phyloP scores from a whole-genome alignment of 345 rosid species.

The Psidium guajava region DNA sequence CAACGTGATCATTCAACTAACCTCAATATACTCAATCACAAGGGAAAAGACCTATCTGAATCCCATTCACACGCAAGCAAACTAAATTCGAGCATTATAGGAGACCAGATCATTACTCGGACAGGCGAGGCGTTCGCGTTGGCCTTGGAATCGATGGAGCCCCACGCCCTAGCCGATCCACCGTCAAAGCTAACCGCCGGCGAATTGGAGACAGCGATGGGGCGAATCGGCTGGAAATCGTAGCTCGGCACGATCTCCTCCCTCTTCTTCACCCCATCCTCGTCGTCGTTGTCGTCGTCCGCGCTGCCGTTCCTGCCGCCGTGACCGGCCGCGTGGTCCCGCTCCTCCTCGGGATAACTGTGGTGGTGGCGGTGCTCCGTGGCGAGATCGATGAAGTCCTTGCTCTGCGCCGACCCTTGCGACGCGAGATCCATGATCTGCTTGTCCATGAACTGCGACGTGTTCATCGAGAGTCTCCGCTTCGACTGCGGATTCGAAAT shows the following conservation, averaged over 20 bases:
- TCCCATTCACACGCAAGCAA: background rate
- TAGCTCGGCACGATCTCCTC: conserved; percentile 80
- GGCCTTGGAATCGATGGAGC: conserved; percentile 27
- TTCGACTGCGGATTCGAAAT: background rate
- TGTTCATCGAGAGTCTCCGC: conserved; percentile 29
- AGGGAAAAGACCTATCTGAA: background rate
- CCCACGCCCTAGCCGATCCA: conserved; percentile 45
- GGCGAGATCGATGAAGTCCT: conserved; percentile 48
- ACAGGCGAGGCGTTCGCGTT: conserved; percentile 9
- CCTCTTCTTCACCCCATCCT: conserved; percentile 28
- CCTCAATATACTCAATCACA: background rate
- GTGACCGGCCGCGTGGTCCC: conserved; percentile 1
- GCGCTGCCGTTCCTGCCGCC: background rate
- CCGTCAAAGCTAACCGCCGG: conserved; percentile 19
- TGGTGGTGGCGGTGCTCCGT: conserved; percentile 26
- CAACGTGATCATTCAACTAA: background rate
- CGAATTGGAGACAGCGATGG: conserved; percentile 22
- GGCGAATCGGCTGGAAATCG: conserved; percentile 81
- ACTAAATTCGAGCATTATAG: background rate
- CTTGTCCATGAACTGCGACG: conserved; percentile 64
- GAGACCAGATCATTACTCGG: conserved; percentile 23
- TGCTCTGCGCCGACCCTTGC: conserved; percentile 13
- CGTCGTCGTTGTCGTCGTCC: conserved; percentile 7
- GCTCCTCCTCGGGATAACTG: conserved; percentile 8
- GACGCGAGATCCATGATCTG: conserved; percentile 73